These are phyloP conservation scores for Trichomonas gallinae DNA, from an alignment of 208 protist genomes.

Conservation along the genomic window DNA sequence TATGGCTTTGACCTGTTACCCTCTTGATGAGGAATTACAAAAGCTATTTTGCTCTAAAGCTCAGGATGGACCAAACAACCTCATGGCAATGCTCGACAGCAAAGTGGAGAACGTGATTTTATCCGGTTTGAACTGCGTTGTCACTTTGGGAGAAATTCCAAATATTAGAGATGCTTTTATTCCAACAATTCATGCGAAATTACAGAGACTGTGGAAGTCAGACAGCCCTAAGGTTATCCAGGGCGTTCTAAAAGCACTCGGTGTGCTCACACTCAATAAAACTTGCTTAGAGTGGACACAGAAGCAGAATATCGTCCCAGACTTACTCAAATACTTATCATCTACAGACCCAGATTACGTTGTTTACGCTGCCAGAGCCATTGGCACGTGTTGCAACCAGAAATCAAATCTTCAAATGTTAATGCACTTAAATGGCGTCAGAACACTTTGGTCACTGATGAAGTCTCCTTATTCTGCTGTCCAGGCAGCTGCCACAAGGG, in stretches of 20 bases:
- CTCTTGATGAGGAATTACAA: neutral
- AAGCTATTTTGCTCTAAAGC: neutral
- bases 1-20: neutral
- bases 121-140: neutral
- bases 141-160: neutral
- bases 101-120: neutral
- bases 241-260: neutral
- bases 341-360: neutral
- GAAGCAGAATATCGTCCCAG: neutral
- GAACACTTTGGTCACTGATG: neutral
- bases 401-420: neutral
- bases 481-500: neutral
- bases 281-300: neutral
- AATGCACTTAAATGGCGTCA: neutral
- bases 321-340: neutral
- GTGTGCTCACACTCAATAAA: neutral
- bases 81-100: neutral
- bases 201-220: neutral
- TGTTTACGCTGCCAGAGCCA: neutral
- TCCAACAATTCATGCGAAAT: neutral
- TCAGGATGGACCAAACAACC: neutral
- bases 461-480: neutral
- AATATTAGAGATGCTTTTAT: neutral
- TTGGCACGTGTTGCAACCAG: neutral
- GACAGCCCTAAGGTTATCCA: neutral